Conservation (phyloP, 202 grass and related monocot genomes). For the Carex sylvatica region DNA sequence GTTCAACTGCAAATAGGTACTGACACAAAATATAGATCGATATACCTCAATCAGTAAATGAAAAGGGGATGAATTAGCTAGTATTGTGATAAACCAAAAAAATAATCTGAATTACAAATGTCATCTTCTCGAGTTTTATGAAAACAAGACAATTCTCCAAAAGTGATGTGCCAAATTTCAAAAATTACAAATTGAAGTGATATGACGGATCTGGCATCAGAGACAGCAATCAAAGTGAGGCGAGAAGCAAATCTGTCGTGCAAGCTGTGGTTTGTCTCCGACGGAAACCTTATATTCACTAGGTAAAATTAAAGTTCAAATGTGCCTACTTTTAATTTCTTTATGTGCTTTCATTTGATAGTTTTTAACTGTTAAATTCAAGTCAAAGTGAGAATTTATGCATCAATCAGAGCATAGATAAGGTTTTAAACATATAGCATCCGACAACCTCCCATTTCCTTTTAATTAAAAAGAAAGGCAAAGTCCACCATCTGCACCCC, state of each 20-base stretch:
- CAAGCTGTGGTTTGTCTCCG: constrained; percentile 81
- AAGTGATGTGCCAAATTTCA: no score
- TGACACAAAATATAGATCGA: constrained; percentile 24
- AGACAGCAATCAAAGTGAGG: constrained; percentile 50
- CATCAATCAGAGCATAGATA: no score
- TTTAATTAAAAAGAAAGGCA: neutral
- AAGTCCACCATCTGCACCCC: neutral
- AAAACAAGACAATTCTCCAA: no score
- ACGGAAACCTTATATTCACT: constrained; percentile 52
- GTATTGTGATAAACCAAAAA: neutral
- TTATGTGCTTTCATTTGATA: constrained; percentile 8
- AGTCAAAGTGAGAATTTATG: no score
- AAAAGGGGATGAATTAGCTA: neutral
- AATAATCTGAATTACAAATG: constrained; percentile 20
- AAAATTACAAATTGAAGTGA: constrained; percentile 40
- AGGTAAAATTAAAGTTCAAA: constrained; percentile 40
- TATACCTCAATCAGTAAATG: neutral
- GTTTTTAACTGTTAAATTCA: neutral
- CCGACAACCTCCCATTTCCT: no score
- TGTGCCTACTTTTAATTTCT: no score
- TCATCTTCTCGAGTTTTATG: neutral
- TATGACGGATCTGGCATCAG: constrained; percentile 58
- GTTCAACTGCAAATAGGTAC: constrained; percentile 61
- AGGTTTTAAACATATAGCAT: no score
- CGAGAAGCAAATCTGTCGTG: constrained; percentile 54